Percentiles rank a stretch among this genome's conserved stretches.
Conservation (phyloP, 768 basidiomycete species). For the Termitomyces sp. region DNA sequence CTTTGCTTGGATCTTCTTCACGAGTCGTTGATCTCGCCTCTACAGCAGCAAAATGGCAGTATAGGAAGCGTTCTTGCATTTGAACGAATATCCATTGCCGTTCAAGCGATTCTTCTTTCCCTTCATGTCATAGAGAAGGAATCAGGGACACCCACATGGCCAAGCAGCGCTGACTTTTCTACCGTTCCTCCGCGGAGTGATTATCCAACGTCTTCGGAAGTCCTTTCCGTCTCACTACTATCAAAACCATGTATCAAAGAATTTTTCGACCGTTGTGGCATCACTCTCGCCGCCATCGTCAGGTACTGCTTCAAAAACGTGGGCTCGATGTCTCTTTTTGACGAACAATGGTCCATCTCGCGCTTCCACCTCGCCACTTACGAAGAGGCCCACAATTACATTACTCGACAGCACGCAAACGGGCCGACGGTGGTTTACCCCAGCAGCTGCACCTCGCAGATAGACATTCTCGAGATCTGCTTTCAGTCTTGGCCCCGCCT, state of each 20-base stretch:
- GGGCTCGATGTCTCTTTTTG: constrained; percentile 76
- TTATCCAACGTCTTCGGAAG: constrained; percentile 65
- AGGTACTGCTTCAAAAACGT: constrained; percentile 56
- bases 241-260: constrained; percentile 66
- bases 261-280: constrained; percentile 62
- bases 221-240: constrained; percentile 48
- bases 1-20: constrained; percentile 78
- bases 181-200: constrained; percentile 49
- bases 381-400: constrained; percentile 65
- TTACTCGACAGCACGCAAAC: constrained; percentile 66
- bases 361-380: constrained; percentile 48
- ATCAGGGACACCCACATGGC: constrained; percentile 68
- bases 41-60: constrained; percentile 36
- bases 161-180: constrained; percentile 65
- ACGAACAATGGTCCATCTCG: constrained; percentile 73
- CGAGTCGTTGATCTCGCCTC: constrained; percentile 45
- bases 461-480: constrained; percentile 68
- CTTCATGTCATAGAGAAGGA: constrained; percentile 72
- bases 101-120: constrained; percentile 74
- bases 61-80: constrained; percentile 47
- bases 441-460: constrained; percentile 48
- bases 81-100: constrained; percentile 68
- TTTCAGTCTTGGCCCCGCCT: constrained; percentile 86
- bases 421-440: constrained; percentile 63
- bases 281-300: constrained; percentile 52